Base-by-base conservation (phyloP, 768 basidiomycete species). In the Lanmaoa pseudosensibilis region DNA sequence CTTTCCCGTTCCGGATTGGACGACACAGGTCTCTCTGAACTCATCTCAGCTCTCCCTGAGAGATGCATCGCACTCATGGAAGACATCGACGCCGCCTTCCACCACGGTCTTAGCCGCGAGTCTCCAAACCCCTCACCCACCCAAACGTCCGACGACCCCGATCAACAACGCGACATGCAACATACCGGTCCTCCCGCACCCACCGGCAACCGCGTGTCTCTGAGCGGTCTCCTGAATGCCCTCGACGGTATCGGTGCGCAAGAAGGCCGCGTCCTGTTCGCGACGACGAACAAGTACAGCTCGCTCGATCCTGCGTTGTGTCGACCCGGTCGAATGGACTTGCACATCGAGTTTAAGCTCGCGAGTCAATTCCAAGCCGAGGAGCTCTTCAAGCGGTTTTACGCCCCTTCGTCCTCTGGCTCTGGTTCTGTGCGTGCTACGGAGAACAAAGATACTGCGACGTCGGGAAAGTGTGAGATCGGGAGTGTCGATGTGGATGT, bases 81-180 rank as follows among this genome's bases (percentile, higher is more conserved):
- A 68, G 91, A 92, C 66, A 86, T 92, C 52, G 91, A 93, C 61
- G 88, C 85, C 3, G 90, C 88, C 3, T 88, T 92, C 71, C 73
- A 74, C 33, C 76, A 74, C 43, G 72, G 74, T 21, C 60, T 80
- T 48, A 74, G 49, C 40, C 76, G 77, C 38, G 73, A 76, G n/a
- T 47, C 51, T 4, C 36, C 59, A 18, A 4, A 19, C 0, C 16
- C 21, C 11, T 4, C 58, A 4, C 5, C 53, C 11, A 36, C 53
- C 1, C 55, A 52, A 37, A 19, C 18, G 6, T 2, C 56, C 2
- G 15, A 48, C 21, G 33, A 44, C 18, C 39, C 56, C 3, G 46
- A 54, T 1, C 41, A 68, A 18, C 59, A 59, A 12, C 55, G 60
- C 5, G 71, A 61, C 58, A 60, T 44, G 61, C 60, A 34, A 30